Evolutionary conservation across 2,329 filamentous ascomycete species (phyloP).

Genomic region (Neofusicoccum parvum): DNA sequence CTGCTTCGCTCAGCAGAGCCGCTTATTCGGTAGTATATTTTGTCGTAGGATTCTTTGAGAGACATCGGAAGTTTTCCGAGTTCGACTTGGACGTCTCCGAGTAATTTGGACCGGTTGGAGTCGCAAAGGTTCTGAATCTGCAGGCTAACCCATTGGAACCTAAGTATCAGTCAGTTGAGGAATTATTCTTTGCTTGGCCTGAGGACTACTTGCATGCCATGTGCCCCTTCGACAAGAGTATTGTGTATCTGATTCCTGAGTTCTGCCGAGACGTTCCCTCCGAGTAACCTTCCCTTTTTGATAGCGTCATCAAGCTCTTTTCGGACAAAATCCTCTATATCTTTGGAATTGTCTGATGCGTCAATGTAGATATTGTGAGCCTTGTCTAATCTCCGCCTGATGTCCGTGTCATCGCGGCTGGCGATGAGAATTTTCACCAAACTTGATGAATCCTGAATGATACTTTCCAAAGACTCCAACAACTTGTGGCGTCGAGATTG

Average conservation of each 20-base stretch:
- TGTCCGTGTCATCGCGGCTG: conserved; percentile 35
- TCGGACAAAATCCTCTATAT: conserved; percentile 33
- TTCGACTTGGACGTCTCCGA: conserved; percentile 27
- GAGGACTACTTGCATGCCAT: not conserved
- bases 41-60: conserved; percentile 22
- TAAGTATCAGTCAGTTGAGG: conserved; percentile 23
- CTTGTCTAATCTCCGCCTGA: conserved; percentile 8
- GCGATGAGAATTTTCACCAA: conserved; percentile 40
- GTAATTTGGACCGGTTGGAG: conserved; percentile 21
- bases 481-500: conserved; percentile 26
- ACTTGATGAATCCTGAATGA: conserved; percentile 30
- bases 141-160: conserved; percentile 38
- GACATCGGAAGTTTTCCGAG: conserved; percentile 30
- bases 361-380: conserved; percentile 23
- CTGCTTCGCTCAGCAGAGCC: conserved; percentile 11
- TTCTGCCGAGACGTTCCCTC: not conserved
- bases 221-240: not conserved
- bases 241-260: not conserved
- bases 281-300: not conserved
- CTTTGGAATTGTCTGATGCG: conserved; percentile 28
- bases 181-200: not conserved
- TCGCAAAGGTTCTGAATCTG: conserved; percentile 32
- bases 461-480: conserved; percentile 30
- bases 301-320: conserved; percentile 21
- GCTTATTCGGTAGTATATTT: conserved; percentile 21